Evolutionary conservation across 768 basidiomycete genomes (phyloP).

Genomic region (Podaxis sp.): DNA sequence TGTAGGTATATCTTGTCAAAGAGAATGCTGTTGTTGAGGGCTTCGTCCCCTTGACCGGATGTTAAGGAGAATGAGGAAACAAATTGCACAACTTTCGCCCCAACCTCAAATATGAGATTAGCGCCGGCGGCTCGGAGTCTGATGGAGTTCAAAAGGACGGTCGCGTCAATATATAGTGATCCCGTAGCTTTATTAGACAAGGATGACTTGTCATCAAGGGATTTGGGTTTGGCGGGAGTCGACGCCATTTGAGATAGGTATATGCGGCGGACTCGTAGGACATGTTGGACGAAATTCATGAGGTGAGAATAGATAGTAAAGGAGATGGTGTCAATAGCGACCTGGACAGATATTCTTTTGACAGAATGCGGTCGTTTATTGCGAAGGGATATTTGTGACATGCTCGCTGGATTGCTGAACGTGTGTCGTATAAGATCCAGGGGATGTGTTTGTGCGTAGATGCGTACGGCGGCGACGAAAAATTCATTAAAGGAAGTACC

Average conservation of each 20-base stretch:
- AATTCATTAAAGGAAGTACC: constrained; percentile 30
- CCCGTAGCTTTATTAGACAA: constrained; percentile 13
- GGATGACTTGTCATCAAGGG: background rate
- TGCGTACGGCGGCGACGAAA: constrained; percentile 27
- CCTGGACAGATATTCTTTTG: constrained; percentile 29
- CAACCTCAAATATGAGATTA: constrained; percentile 65
- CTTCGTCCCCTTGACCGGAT: constrained; percentile 31
- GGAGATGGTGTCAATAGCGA: constrained; percentile 39
- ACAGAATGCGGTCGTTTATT: constrained; percentile 29
- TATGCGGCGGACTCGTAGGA: constrained; percentile 48
- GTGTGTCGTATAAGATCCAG: constrained; percentile 28
- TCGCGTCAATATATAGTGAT: constrained; percentile 31
- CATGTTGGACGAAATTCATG: constrained; percentile 55
- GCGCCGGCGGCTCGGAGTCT: constrained; percentile 67
- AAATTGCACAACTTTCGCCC: constrained; percentile 37
- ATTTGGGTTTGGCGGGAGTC: constrained; percentile 2
- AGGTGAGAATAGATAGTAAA: constrained; percentile 54
- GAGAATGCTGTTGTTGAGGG: constrained; percentile 44
- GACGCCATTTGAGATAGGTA: constrained; percentile 19
- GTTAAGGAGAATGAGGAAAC: constrained; percentile 33
- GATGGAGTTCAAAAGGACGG: constrained; percentile 41
- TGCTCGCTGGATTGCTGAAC: constrained; percentile 24
- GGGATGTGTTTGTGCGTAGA: constrained; percentile 22
- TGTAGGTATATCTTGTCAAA: constrained; percentile 56
- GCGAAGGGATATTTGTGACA: constrained; percentile 47